phyloP scores from a whole-genome alignment of 345 rosid genomes.

The Hypericum perforatum region DNA sequence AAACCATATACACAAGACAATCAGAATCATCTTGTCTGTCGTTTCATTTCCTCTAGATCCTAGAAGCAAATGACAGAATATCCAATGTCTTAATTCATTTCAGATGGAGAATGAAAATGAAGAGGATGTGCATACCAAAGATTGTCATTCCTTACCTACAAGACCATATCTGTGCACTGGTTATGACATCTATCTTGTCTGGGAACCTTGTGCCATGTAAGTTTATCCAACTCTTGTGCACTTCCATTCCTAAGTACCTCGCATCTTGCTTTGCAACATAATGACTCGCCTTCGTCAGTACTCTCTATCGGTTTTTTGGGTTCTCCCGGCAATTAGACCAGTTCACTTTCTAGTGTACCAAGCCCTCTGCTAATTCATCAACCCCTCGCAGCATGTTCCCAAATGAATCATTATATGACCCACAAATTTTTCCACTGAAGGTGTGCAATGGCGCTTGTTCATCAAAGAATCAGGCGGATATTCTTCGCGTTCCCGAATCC shows the following conservation, averaged over 20 bases:
- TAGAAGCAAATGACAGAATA: too few relatives aligned
- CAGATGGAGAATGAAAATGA: constrained; percentile 32
- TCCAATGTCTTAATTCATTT: neutral
- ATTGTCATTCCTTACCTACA: constrained; percentile 10
- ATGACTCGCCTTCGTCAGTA: neutral
- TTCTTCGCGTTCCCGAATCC: constrained; percentile 66
- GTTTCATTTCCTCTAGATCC: too few relatives aligned
- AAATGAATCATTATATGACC: constrained; percentile 5
- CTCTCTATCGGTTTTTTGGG: neutral
- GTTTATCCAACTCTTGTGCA: constrained; percentile 13
- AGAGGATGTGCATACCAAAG: constrained; percentile 20
- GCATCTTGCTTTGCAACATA: neutral
- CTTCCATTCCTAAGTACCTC: neutral
- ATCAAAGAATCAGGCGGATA: constrained; percentile 68
- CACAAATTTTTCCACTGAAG: constrained; percentile 17
- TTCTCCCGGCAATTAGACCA: neutral
- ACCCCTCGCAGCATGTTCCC: neutral
- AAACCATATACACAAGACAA: too few relatives aligned
- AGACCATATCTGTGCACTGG: constrained; percentile 88
- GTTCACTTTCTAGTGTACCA: too few relatives aligned
- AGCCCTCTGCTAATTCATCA: too few relatives aligned
- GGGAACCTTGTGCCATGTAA: constrained; percentile 89
- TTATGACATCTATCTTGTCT: constrained; percentile 64
- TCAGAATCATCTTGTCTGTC: too few relatives aligned
- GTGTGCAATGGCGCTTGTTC: constrained; percentile 97